A percentile compares a stretch with the other conserved stretches of the same genome.
Conservation (phyloP, 2,329 filamentous ascomycete genomes). For the Calycina marina region DNA sequence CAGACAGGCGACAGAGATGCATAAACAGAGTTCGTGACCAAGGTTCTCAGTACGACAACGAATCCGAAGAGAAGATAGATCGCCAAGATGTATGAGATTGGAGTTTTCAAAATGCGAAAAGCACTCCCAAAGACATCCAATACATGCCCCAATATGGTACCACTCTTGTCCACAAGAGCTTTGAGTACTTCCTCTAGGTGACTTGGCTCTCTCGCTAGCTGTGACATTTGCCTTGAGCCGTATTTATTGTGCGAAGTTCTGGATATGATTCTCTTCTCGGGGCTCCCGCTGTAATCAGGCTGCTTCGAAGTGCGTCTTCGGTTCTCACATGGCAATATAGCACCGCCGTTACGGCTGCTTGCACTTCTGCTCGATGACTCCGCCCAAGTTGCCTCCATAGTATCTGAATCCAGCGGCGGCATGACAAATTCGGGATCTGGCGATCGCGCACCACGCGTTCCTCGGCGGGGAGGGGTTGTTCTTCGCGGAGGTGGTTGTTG, state of each 20-base stretch:
- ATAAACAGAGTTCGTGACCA: constrained; percentile 44
- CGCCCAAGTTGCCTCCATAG: constrained; percentile 19
- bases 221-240: neutral
- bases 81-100: constrained; percentile 46
- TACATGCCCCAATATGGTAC: constrained; percentile 29
- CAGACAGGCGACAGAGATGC: constrained; percentile 55
- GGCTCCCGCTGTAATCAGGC: constrained; percentile 8
- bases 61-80: constrained; percentile 45
- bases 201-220: neutral
- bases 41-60: constrained; percentile 43
- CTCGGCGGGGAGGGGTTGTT: constrained; percentile 10
- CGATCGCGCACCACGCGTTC: constrained; percentile 14
- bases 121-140: constrained; percentile 42
- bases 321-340: constrained; percentile 9
- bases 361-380: constrained; percentile 11
- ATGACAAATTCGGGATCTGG: constrained; percentile 22
- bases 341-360: constrained; percentile 6
- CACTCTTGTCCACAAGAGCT: constrained; percentile 10
- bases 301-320: constrained; percentile 12
- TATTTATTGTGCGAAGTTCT: constrained; percentile 2
- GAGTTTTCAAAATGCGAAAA: constrained; percentile 46
- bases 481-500: constrained; percentile 6
- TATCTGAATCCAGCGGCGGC: constrained; percentile 19
- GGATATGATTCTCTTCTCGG: constrained; percentile 11
- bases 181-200: constrained; percentile 12